Percentiles rank a stretch among this genome's conserved stretches.
phyloP scores from a whole-genome alignment of 2,329 filamentous ascomycete genomes.

The Pyrenophora graminea region DNA sequence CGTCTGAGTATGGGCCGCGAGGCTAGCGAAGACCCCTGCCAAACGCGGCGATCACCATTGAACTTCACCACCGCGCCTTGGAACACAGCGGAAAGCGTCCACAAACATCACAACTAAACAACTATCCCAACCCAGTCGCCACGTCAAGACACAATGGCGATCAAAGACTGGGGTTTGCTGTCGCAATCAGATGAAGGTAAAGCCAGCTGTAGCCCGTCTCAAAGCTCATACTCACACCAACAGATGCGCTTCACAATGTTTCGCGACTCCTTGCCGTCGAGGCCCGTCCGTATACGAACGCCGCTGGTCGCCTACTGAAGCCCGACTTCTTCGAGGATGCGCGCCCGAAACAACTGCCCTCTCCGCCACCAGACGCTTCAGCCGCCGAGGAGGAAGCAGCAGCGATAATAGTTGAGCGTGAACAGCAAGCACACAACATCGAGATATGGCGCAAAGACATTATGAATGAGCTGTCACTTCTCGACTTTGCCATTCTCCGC shows the following conservation, averaged over 20 bases:
- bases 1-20: slow-evolving; percentile 12
- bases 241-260: slow-evolving; percentile 79
- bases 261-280: slow-evolving; percentile 85
- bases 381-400: slow-evolving; percentile 53
- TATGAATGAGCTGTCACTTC: slow-evolving; percentile 83
- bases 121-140: not conserved
- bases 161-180: slow-evolving; percentile 64
- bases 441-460: slow-evolving; percentile 80
- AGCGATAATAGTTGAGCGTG: slow-evolving; percentile 50
- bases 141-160: slow-evolving; percentile 50
- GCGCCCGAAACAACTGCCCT: slow-evolving; percentile 62
- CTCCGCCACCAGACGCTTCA: slow-evolving; percentile 67
- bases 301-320: slow-evolving; percentile 77
- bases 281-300: slow-evolving; percentile 87
- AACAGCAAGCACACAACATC: slow-evolving; percentile 60
- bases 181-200: slow-evolving; percentile 71
- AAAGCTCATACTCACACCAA: slow-evolving; percentile 16
- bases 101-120: not conserved
- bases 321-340: slow-evolving; percentile 66
- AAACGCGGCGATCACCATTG: slow-evolving; percentile 1
- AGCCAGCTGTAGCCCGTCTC: not conserved
- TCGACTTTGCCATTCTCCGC: slow-evolving; percentile 83
- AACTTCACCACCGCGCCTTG: slow-evolving; percentile 13
- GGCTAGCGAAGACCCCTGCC: slow-evolving; percentile 8
- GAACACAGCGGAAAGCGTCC: not conserved